A percentile compares a stretch with the other conserved stretches of the same genome.
Evolutionary conservation across 2,329 filamentous ascomycete species (phyloP).

Genomic region (Metarhizium robertsii): DNA sequence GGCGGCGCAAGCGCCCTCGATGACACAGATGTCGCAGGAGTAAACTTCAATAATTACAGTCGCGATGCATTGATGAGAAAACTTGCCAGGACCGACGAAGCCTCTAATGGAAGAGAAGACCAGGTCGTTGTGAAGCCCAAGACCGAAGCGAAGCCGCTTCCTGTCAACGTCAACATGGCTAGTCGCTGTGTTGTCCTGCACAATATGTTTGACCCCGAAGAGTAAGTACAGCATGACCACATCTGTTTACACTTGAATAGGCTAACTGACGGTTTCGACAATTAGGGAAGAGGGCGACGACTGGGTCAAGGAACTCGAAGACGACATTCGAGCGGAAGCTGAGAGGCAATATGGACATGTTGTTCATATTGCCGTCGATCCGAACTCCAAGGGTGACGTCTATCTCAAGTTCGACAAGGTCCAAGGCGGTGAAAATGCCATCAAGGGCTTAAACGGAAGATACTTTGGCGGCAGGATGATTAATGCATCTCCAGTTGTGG

Average conservation of each 20-base stretch:
- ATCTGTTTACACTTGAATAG: neutral
- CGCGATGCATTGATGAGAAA: slow-evolving; percentile 98
- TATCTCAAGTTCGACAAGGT: slow-evolving; percentile 98
- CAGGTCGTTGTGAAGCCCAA: slow-evolving; percentile 68
- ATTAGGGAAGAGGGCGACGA: slow-evolving; percentile 70
- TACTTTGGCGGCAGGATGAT: slow-evolving; percentile 92
- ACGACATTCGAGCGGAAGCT: slow-evolving; percentile 87
- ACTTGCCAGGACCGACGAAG: slow-evolving; percentile 89
- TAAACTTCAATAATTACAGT: slow-evolving; percentile 99
- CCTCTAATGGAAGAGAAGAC: slow-evolving; percentile 55
- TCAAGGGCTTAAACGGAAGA: slow-evolving; percentile 93
- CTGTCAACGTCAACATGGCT: slow-evolving; percentile 82
- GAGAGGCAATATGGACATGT: slow-evolving; percentile 94
- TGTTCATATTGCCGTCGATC: slow-evolving; percentile 91
- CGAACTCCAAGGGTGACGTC: slow-evolving; percentile 89
- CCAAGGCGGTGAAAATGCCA: slow-evolving; percentile 90
- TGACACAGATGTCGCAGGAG: slow-evolving; percentile 93
- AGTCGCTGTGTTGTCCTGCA: slow-evolving; percentile 89
- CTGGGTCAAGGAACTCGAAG: slow-evolving; percentile 91
- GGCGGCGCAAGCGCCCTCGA: slow-evolving; percentile 90
- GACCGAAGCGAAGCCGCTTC: slow-evolving; percentile 67
- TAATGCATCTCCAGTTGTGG: slow-evolving; percentile 89
- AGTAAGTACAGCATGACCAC: slow-evolving; percentile 52
- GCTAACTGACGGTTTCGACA: neutral
- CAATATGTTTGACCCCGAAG: slow-evolving; percentile 87